These are phyloP conservation scores for Aspergillus bombycis DNA, from an alignment of 2,329 filamentous ascomycete genomes.

Conservation along the genomic window DNA sequence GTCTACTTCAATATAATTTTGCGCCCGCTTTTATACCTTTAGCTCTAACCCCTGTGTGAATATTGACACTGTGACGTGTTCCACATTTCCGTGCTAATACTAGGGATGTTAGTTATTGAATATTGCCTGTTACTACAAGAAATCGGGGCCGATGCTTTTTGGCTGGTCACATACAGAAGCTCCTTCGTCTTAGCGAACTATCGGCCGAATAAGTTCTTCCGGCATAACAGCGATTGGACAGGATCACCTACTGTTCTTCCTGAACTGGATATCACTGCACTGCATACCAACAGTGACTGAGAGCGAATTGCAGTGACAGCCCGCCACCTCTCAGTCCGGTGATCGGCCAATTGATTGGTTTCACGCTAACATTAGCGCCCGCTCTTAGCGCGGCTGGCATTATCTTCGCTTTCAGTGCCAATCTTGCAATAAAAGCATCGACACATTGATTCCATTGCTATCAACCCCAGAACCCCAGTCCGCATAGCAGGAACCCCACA, in stretches of 20 bases:
- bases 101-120: background rate
- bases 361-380: conserved; percentile 8
- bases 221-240: background rate
- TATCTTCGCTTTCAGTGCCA: background rate
- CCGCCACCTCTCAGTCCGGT: background rate
- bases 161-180: background rate
- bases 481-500: background rate
- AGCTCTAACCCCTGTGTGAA: background rate
- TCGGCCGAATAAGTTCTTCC: background rate
- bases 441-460: background rate
- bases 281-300: background rate
- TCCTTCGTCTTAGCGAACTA: background rate
- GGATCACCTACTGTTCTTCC: background rate
- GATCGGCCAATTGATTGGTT: background rate
- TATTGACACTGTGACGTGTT: background rate
- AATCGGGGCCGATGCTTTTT: background rate
- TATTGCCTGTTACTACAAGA: background rate
- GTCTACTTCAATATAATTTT: background rate
- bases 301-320: background rate
- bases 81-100: background rate
- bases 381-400: conserved; percentile 3
- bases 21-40: background rate
- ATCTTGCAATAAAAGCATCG: background rate
- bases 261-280: background rate
- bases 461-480: background rate